phyloP scores from a whole-genome alignment of 2,329 filamentous ascomycete species.

The Monilinia vaccinii-corymbosi region DNA sequence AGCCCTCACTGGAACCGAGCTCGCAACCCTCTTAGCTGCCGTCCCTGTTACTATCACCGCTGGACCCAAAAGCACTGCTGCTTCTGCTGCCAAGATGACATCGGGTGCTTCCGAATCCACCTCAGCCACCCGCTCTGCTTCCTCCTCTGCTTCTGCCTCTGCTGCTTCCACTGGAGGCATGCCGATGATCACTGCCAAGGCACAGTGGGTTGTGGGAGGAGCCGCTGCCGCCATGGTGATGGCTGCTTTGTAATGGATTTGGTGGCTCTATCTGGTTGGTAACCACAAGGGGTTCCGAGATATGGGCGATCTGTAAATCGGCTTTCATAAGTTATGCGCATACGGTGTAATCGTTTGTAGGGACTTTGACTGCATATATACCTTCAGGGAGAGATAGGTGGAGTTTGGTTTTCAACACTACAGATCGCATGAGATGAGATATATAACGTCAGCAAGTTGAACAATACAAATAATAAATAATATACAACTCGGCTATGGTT shows the following conservation, averaged over 20 bases:
- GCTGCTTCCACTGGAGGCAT: conserved; percentile 13
- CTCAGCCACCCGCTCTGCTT: background rate
- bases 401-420: background rate
- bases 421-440: background rate
- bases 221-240: conserved; percentile 24
- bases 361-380: background rate
- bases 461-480: background rate
- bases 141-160: conserved; percentile 1
- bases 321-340: background rate
- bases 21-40: background rate
- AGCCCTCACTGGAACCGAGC: background rate
- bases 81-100: background rate
- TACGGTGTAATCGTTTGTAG: background rate
- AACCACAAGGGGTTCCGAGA: background rate
- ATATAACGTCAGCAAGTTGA: background rate
- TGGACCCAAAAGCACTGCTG: background rate
- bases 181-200: conserved; percentile 23
- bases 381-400: background rate
- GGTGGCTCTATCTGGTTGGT: background rate
- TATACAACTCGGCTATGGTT: background rate
- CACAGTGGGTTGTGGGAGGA: conserved; percentile 20
- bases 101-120: background rate
- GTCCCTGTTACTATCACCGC: conserved; percentile 20
- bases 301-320: background rate
- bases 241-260: conserved; percentile 15